Evolutionary conservation across 768 basidiomycete species (phyloP).

Genomic region (Tephrocybe sp.): DNA sequence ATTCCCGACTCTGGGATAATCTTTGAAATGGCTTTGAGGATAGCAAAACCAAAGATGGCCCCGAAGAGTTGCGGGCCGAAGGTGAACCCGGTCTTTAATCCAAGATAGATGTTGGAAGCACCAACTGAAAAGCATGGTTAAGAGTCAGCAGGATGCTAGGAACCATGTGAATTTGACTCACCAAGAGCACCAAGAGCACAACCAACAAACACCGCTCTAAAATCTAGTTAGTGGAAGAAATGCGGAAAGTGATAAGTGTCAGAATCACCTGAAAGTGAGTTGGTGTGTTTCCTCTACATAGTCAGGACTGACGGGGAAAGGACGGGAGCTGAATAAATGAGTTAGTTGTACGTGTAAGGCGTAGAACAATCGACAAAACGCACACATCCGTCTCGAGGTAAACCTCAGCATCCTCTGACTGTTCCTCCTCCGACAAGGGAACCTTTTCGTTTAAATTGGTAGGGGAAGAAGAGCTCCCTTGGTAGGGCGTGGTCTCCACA

Average conservation of each 20-base stretch:
- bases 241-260: constrained; percentile 1
- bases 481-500: constrained; percentile 3
- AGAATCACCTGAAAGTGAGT: constrained; percentile 41
- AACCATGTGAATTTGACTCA: constrained; percentile 11
- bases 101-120: constrained; percentile 65
- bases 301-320: constrained; percentile 53
- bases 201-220: constrained; percentile 48
- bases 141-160: background rate
- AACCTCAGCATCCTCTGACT: constrained; percentile 14
- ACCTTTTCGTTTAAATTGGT: constrained; percentile 23
- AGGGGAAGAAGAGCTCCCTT: constrained; percentile 5
- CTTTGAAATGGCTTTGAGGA: constrained; percentile 54
- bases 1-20: constrained; percentile 45
- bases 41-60: constrained; percentile 59
- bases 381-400: constrained; percentile 40
- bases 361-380: constrained; percentile 11
- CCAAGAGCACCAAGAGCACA: constrained; percentile 48
- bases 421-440: constrained; percentile 19
- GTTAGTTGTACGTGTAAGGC: background rate
- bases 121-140: constrained; percentile 31
- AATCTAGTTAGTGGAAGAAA: background rate
- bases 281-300: constrained; percentile 48
- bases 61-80: constrained; percentile 65
- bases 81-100: constrained; percentile 66
- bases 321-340: constrained; percentile 30